Evolutionary conservation across 2,329 filamentous ascomycete genomes (phyloP).

Genomic region (Venturia pyrina): DNA sequence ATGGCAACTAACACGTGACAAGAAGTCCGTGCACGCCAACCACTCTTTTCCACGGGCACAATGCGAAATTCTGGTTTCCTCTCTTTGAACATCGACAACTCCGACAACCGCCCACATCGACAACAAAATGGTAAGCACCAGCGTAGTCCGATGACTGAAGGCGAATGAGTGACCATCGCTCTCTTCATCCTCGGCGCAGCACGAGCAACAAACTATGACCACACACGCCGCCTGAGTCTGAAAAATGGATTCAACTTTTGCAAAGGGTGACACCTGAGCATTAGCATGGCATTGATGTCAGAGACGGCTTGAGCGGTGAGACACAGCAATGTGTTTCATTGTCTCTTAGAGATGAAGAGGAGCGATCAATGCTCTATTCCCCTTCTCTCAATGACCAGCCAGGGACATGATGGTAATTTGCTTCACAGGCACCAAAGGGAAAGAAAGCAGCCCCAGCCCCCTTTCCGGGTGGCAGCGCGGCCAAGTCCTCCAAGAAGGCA

Average conservation of each 20-base stretch:
- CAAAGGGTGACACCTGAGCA: not conserved
- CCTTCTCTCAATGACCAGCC: slow-evolving; percentile 99
- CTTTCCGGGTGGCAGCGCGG: slow-evolving; percentile 87
- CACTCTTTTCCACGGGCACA: not conserved
- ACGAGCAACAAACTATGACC: not conserved
- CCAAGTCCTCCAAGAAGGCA: slow-evolving; percentile 69
- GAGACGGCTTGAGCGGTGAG: slow-evolving; percentile 43
- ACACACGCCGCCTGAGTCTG: not conserved
- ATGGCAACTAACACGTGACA: not conserved
- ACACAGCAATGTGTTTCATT: slow-evolving; percentile 46
- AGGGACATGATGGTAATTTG: slow-evolving; percentile 29
- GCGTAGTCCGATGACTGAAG: not conserved
- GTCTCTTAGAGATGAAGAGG: slow-evolving; percentile 84
- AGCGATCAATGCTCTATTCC: slow-evolving; percentile 72
- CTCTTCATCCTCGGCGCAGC: slow-evolving; percentile 4
- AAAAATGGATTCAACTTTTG: not conserved
- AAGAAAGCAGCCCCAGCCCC: slow-evolving; percentile 98
- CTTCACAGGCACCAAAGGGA: slow-evolving; percentile 57
- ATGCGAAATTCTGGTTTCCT: not conserved
- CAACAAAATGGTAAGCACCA: slow-evolving; percentile 8
- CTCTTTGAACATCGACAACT: not conserved
- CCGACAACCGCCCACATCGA: not conserved
- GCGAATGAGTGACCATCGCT: not conserved
- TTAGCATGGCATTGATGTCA: slow-evolving; percentile 6
- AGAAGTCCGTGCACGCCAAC: not conserved